These are phyloP conservation scores for Fusarium sp. DNA, from an alignment of 2,329 filamentous ascomycete species.

Conservation along the genomic window DNA sequence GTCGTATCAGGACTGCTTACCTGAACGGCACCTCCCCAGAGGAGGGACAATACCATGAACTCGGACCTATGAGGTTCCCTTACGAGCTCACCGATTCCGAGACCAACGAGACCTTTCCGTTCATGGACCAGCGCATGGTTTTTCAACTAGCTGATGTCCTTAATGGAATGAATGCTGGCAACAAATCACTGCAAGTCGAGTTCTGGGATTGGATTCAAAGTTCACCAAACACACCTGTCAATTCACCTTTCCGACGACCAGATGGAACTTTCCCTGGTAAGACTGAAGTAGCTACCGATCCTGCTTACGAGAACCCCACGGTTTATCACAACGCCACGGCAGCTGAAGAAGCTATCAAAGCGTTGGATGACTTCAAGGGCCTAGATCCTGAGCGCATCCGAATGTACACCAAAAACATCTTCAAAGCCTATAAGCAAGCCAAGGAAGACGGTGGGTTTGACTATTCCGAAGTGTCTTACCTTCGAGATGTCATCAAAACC, in stretches of 20 bases:
- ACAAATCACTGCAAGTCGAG: constrained; percentile 62
- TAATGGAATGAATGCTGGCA: constrained; percentile 69
- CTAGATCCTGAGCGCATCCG: constrained; percentile 42
- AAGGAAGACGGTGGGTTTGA: constrained; percentile 49
- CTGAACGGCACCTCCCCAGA: constrained; percentile 53
- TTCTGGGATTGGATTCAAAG: constrained; percentile 73
- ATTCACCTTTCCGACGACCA: constrained; percentile 38
- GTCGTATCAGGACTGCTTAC: constrained; percentile 59
- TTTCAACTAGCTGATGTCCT: constrained; percentile 72
- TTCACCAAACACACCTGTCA: constrained; percentile 15
- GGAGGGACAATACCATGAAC: constrained; percentile 57
- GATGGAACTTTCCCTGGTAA: constrained; percentile 48
- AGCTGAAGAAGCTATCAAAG: constrained; percentile 39
- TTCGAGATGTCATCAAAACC: constrained; percentile 53
- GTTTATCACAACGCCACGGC: constrained; percentile 47
- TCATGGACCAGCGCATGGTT: constrained; percentile 74
- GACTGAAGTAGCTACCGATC: constrained; percentile 44
- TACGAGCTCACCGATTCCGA: constrained; percentile 63
- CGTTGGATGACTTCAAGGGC: constrained; percentile 48
- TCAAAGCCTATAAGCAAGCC: constrained; percentile 50
- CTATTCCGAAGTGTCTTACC: constrained; percentile 50
- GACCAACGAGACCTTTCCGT: constrained; percentile 68
- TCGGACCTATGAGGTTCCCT: constrained; percentile 75
- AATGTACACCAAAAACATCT: constrained; percentile 48
- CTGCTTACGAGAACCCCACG: constrained; percentile 26